phyloP scores from a whole-genome alignment of 352 stramenopile species.

The Chrysophaeum taylorii region DNA sequence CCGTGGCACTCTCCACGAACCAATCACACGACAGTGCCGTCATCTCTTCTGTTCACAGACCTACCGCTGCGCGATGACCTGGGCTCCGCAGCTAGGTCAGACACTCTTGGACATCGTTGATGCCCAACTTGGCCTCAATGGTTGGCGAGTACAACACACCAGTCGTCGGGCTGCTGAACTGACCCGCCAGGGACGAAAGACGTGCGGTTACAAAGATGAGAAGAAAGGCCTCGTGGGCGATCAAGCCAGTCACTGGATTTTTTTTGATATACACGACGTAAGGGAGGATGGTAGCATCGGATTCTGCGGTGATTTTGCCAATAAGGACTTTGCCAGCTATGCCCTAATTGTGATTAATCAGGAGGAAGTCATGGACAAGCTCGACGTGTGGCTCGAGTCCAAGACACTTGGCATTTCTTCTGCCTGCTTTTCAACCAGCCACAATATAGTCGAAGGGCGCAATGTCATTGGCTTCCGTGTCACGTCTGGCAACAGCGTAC shows the following conservation, averaged over 20 bases:
- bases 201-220: constrained; percentile 12
- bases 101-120: background rate
- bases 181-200: background rate
- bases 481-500: background rate
- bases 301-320: constrained; percentile 9
- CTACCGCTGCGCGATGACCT: constrained; percentile 2
- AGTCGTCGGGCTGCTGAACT: background rate
- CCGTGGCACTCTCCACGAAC: background rate
- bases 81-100: background rate
- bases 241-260: background rate
- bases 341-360: constrained; percentile 13
- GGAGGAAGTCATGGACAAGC: constrained; percentile 16
- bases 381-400: constrained; percentile 7
- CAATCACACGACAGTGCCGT: background rate
- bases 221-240: background rate
- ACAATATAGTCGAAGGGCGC: constrained; percentile 9
- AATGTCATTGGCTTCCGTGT: constrained; percentile 15
- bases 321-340: background rate
- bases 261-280: background rate
- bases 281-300: background rate
- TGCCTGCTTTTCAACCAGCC: background rate
- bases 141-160: background rate
- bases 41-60: background rate
- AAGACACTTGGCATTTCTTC: constrained; percentile 8
- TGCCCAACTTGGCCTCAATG: constrained; percentile 11